Evolutionary conservation across 208 protist genomes (phyloP).

Genomic region (Leishmania tarentolae): DNA sequence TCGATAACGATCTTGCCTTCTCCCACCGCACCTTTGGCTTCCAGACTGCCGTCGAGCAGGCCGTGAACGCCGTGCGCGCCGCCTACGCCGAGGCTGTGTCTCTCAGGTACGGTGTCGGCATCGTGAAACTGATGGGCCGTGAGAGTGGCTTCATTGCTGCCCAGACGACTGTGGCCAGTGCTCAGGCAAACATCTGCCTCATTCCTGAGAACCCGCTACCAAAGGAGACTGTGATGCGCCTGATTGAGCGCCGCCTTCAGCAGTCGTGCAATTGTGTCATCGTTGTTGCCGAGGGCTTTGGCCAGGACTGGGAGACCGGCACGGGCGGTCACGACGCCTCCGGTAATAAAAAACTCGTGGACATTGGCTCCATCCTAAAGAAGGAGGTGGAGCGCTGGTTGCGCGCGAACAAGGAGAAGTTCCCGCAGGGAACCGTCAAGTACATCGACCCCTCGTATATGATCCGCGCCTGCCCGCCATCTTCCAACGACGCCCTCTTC

Average conservation of each 20-base stretch:
- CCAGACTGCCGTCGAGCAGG: slow-evolving; percentile 94
- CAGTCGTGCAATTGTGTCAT: slow-evolving; percentile 88
- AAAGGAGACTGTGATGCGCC: slow-evolving; percentile 81
- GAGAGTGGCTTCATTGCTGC: slow-evolving; percentile 95
- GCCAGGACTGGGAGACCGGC: slow-evolving; percentile 80
- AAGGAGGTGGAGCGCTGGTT: slow-evolving; percentile 83
- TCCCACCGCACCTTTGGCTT: slow-evolving; percentile 95
- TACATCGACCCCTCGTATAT: slow-evolving; percentile 98
- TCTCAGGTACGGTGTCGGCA: slow-evolving; percentile 90
- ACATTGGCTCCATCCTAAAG: slow-evolving; percentile 92
- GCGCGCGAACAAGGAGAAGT: slow-evolving; percentile 67
- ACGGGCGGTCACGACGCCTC: slow-evolving; percentile 82
- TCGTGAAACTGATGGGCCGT: slow-evolving; percentile 96
- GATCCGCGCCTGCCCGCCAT: slow-evolving; percentile 93
- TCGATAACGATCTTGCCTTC: slow-evolving; percentile 96
- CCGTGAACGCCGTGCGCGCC: slow-evolving; percentile 81
- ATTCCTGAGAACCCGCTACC: slow-evolving; percentile 91
- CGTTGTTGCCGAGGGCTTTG: slow-evolving; percentile 95
- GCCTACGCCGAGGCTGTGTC: slow-evolving; percentile 92
- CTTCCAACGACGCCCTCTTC: slow-evolving; percentile 89
- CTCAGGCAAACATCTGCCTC: slow-evolving; percentile 93
- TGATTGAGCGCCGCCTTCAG: slow-evolving; percentile 82
- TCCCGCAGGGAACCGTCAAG: slow-evolving; percentile 83
- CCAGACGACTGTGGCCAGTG: slow-evolving; percentile 89
- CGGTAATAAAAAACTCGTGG: slow-evolving; percentile 92